Evolutionary conservation across 345 rosid species (phyloP).

Genomic region (rapeseed (Brassica napus)): DNA sequence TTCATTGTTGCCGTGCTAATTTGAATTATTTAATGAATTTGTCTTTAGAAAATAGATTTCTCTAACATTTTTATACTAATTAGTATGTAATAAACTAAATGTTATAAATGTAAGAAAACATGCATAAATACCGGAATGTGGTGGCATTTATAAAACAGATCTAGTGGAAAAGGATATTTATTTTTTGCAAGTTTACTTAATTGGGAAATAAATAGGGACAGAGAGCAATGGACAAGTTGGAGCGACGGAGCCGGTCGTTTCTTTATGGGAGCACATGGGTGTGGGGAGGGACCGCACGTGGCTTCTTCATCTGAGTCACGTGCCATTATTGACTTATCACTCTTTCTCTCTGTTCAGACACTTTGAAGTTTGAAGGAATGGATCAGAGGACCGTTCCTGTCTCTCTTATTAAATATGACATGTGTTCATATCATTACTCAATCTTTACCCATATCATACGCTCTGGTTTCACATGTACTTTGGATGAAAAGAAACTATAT

Average conservation of each 20-base stretch:
- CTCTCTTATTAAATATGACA: slow-evolving; percentile 39
- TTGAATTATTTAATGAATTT: background rate
- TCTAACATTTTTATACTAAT: background rate
- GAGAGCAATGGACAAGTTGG: background rate
- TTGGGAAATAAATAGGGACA: background rate
- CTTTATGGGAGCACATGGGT: background rate
- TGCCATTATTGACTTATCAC: slow-evolving; percentile 58
- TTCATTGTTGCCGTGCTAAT: background rate
- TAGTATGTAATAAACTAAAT: background rate
- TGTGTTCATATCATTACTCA: background rate
- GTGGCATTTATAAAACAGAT: background rate
- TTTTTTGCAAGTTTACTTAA: background rate
- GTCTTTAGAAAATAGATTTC: background rate
- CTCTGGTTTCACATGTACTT: background rate
- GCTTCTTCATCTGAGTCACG: slow-evolving; percentile 45
- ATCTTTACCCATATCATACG: background rate
- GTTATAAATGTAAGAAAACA: background rate
- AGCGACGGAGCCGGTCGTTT: background rate
- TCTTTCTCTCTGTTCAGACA: slow-evolving; percentile 28
- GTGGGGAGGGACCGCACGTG: background rate
- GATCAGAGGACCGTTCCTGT: slow-evolving; percentile 42
- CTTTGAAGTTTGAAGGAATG: slow-evolving; percentile 25
- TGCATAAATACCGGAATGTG: background rate
- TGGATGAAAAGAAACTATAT: background rate
- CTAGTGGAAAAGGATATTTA: background rate